These are phyloP conservation scores for Vigna radiata DNA, from an alignment of 306 rosid genomes.

Conservation along the genomic window DNA sequence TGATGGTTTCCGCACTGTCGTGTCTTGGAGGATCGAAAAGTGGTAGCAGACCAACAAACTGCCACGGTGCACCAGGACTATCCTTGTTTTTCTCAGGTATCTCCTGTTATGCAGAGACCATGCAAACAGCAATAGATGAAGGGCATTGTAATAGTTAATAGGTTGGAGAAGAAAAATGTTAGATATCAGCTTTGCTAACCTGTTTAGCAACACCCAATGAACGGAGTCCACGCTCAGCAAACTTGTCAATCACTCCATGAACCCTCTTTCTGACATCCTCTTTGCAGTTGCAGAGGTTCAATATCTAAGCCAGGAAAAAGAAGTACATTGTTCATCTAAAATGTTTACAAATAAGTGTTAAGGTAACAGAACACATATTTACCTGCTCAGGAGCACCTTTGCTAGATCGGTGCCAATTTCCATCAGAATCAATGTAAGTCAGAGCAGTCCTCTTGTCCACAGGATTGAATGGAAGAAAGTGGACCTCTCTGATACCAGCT, in stretches of 20 bases:
- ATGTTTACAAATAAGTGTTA: conserved; percentile 17
- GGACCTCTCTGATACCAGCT: conserved; percentile 91
- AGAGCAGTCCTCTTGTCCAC: conserved; percentile 99
- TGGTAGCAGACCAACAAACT: conserved; percentile 88
- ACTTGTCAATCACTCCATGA: conserved; percentile 83
- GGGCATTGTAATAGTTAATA: neutral
- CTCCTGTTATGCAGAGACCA: conserved; percentile 58
- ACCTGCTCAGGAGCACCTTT: conserved; percentile 99
- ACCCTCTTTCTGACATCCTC: conserved; percentile 78
- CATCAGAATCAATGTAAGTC: conserved; percentile 88
- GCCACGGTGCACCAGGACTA: conserved; percentile 86
- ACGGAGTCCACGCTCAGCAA: conserved; percentile 98
- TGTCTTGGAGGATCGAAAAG: conserved; percentile 99
- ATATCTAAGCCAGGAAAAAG: conserved; percentile 59
- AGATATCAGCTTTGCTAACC: conserved; percentile 56
- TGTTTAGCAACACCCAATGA: conserved; percentile 97
- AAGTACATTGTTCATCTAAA: conserved; percentile 19
- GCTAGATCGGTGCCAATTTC: conserved; percentile 90
- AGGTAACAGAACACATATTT: conserved; percentile 32
- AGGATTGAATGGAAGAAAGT: conserved; percentile 96
- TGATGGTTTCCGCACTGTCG: conserved; percentile 98
- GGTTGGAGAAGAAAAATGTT: conserved; percentile 6
- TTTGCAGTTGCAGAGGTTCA: conserved; percentile 88
- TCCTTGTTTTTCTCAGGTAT: conserved; percentile 90
- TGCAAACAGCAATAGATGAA: conserved; percentile 32